These are phyloP conservation scores for Schizosaccharomyces octosporus DNA, from an alignment of 805 yeast genomes.

Conservation along the genomic window DNA sequence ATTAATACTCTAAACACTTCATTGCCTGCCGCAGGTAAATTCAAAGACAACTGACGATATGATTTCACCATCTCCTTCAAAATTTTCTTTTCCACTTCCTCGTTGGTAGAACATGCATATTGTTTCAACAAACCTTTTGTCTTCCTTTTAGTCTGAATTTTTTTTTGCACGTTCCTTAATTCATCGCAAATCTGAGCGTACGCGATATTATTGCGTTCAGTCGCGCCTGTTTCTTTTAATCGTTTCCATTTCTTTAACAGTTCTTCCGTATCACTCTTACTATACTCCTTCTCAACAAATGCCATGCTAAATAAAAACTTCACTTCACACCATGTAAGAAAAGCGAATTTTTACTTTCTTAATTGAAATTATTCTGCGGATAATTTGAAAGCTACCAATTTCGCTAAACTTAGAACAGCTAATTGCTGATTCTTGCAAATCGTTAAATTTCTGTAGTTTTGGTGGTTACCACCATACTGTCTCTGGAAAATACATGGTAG, in stretches of 20 bases:
- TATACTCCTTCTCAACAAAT: not conserved
- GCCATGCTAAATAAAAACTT: not conserved
- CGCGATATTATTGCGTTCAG: conserved; percentile 30
- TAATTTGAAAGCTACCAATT: too few relatives aligned
- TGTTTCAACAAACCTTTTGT: conserved; percentile 8
- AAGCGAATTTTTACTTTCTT: too few relatives aligned
- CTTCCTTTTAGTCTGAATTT: conserved; percentile 15
- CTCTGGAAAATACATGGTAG: too few relatives aligned
- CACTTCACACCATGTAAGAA: not conserved
- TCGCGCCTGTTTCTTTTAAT: conserved; percentile 19
- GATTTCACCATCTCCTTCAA: too few relatives aligned
- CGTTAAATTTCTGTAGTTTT: not conserved
- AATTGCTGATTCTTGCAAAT: not conserved
- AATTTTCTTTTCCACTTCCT: too few relatives aligned
- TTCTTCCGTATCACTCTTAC: not conserved
- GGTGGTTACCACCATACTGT: too few relatives aligned
- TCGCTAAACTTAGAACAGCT: not conserved
- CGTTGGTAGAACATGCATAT: conserved; percentile 4
- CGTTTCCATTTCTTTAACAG: not conserved
- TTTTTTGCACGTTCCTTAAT: conserved; percentile 21
- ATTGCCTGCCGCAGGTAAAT: conserved; percentile 4
- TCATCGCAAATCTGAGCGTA: conserved; percentile 30
- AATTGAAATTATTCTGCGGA: too few relatives aligned
- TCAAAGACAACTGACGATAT: conserved; percentile 9
- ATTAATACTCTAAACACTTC: too few relatives aligned